Evolutionary conservation across 805 yeast species (phyloP).

Genomic region (Dipodascus geniculatus): DNA sequence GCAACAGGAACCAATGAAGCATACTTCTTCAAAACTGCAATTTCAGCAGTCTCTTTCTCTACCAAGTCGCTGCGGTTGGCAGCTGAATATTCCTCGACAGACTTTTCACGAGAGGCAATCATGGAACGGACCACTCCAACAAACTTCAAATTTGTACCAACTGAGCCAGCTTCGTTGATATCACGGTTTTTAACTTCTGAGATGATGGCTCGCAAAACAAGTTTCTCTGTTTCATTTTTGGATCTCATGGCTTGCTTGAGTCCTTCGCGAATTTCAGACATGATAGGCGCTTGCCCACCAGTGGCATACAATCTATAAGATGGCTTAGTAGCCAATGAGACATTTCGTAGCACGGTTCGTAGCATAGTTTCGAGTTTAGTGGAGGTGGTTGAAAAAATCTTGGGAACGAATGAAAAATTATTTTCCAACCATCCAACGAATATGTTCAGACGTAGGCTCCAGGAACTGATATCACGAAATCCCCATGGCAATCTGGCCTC

Average conservation of each 20-base stretch:
- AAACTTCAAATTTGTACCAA: conserved; percentile 19
- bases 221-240: conserved; percentile 28
- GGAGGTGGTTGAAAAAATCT: background rate
- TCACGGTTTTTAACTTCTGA: conserved; percentile 25
- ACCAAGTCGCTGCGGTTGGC: conserved; percentile 42
- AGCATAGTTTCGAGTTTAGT: background rate
- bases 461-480: background rate
- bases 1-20: conserved; percentile 36
- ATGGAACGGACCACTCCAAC: conserved; percentile 33
- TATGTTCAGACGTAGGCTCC: background rate
- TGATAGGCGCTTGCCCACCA: conserved; percentile 23
- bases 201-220: conserved; percentile 23
- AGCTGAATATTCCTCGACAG: conserved; percentile 35
- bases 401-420: background rate
- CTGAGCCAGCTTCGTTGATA: conserved; percentile 22
- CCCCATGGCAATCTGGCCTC: no score
- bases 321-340: background rate
- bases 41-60: conserved; percentile 39
- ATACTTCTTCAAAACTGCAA: conserved; percentile 31
- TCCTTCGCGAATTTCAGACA: conserved; percentile 30
- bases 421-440: background rate
- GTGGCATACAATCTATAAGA: conserved; percentile 1
- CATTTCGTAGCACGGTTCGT: background rate
- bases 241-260: conserved; percentile 38
- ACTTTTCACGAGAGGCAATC: conserved; percentile 32